phyloP scores from a whole-genome alignment of 1,284 basidiomycete genomes.

The Ganoderma boninense region DNA sequence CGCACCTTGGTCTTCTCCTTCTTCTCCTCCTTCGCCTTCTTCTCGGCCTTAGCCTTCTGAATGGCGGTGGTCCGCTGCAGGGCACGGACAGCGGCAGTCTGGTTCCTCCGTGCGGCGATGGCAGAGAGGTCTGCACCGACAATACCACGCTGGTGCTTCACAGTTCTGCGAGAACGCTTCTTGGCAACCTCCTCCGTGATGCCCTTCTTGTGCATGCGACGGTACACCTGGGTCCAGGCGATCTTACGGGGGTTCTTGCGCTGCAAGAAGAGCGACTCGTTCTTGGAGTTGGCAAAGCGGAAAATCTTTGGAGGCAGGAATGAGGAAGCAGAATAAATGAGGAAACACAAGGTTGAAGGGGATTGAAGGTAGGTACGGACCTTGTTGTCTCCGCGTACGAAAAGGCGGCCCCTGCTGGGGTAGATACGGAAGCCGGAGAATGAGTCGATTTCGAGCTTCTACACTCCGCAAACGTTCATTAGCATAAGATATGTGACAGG shows the following conservation, averaged over 20 bases:
- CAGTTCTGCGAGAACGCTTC: constrained; percentile 97
- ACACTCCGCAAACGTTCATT: constrained; percentile 46
- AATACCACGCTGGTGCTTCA: constrained; percentile 99
- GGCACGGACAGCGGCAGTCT: constrained; percentile 87
- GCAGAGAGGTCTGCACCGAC: constrained; percentile 94
- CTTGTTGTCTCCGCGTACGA: constrained; percentile 97
- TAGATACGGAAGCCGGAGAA: constrained; percentile 98
- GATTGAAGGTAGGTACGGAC: constrained; percentile 52
- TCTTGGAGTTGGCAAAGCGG: constrained; percentile 92
- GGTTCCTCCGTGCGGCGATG: constrained; percentile 92
- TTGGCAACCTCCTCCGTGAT: constrained; percentile 99
- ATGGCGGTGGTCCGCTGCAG: constrained; percentile 88
- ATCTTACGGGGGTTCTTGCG: constrained; percentile 99
- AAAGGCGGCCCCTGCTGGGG: constrained; percentile 94
- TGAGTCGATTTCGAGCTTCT: constrained; percentile 98
- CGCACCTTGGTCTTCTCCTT: constrained; percentile 83
- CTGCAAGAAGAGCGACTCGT: constrained; percentile 97
- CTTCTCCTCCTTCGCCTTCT: constrained; percentile 96
- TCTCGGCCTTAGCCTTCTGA: constrained; percentile 92
- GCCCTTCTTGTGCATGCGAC: constrained; percentile 99
- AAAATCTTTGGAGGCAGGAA: constrained; percentile 71
- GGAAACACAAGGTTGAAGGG: background rate
- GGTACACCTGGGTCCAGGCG: constrained; percentile 97
- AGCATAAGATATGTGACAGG: constrained; percentile 27
- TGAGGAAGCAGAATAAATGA: constrained; percentile 5